Percentiles rank a stretch among this genome's conserved stretches.
Conservation (phyloP, 768 basidiomycete genomes). For the Trametes punicea region DNA sequence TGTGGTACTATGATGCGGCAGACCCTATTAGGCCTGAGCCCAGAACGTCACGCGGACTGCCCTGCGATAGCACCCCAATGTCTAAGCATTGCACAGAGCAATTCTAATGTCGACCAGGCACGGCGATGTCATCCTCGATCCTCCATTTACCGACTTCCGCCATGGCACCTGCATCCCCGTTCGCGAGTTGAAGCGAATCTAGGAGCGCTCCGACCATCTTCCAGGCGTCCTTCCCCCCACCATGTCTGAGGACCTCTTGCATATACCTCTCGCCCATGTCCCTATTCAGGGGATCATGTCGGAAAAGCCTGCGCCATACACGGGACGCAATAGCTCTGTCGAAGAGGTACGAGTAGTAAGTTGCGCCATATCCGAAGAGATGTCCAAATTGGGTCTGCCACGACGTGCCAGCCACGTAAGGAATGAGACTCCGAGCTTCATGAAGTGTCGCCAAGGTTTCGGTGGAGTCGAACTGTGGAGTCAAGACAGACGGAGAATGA, state of each 20-base stretch:
- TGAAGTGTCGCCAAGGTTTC: conserved; percentile 56
- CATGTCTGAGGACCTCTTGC: conserved; percentile 67
- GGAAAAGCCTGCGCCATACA: conserved; percentile 82
- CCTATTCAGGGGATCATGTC: conserved; percentile 60
- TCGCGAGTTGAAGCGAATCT: conserved; percentile 55
- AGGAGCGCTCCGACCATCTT: conserved; percentile 78
- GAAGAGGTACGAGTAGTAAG: conserved; percentile 97
- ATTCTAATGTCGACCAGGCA: conserved; percentile 53
- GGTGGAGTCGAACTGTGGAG: conserved; percentile 71
- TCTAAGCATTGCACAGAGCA: not conserved
- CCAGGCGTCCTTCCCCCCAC: conserved; percentile 95
- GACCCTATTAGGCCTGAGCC: too few relatives aligned
- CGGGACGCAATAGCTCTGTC: conserved; percentile 93
- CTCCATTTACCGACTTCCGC: conserved; percentile 86
- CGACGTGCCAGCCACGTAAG: conserved; percentile 78
- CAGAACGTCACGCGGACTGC: too few relatives aligned
- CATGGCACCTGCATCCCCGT: conserved; percentile 84
- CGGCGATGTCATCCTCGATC: conserved; percentile 68
- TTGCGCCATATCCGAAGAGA: conserved; percentile 93
- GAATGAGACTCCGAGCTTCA: conserved; percentile 72
- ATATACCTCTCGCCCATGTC: conserved; percentile 82
- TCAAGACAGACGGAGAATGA: conserved; percentile 65
- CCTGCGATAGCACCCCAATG: too few relatives aligned
- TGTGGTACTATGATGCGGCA: too few relatives aligned
- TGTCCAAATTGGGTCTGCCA: conserved; percentile 98